Evolutionary conservation across 345 rosid genomes (phyloP).

Genomic region (Passiflora organensis): DNA sequence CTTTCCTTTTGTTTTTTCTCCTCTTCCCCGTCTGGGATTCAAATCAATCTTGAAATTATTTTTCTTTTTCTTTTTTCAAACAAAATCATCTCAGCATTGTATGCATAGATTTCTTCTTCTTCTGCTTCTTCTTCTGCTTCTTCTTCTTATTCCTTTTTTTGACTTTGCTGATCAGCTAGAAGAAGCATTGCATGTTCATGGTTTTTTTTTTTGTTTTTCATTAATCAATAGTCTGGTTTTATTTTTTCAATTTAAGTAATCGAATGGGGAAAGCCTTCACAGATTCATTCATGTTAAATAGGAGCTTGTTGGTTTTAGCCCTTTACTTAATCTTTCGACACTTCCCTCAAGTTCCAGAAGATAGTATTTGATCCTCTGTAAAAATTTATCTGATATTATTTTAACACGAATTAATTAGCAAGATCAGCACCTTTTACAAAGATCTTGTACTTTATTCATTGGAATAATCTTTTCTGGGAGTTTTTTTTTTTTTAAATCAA

Average conservation of each 20-base stretch:
- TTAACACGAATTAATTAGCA: not conserved
- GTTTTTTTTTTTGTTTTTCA: not conserved
- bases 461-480: not conserved
- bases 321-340: constrained; percentile 1
- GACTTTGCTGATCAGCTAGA: no score
- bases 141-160: not conserved
- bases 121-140: not conserved
- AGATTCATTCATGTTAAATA: not conserved
- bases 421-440: not conserved
- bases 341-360: not conserved
- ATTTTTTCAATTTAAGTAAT: not conserved
- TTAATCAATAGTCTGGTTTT: no score
- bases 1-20: not conserved
- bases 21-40: constrained; percentile 9
- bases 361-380: not conserved
- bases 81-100: not conserved
- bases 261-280: not conserved
- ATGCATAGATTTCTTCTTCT: not conserved
- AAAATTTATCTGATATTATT: not conserved
- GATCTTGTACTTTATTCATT: constrained; percentile 7
- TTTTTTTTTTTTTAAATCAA: no score
- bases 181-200: no score
- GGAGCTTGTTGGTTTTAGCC: constrained; percentile 5
- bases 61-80: not conserved
- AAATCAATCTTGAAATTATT: not conserved